phyloP scores from a whole-genome alignment of 2,329 filamentous ascomycete genomes.

The Phyllosticta citrichinensis region DNA sequence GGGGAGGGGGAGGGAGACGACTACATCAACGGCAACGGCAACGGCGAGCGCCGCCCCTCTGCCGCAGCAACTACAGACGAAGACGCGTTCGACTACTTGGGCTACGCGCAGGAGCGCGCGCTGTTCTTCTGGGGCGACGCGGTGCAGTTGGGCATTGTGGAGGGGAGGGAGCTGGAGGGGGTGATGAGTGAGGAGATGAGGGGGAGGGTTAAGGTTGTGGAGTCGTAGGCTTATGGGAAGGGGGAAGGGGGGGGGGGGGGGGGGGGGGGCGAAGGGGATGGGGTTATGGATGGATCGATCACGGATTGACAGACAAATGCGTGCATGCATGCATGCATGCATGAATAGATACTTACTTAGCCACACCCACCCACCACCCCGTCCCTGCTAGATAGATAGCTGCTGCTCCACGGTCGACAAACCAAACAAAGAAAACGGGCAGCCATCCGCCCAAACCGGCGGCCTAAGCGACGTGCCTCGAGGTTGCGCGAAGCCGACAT shows the following conservation, averaged over 20 bases:
- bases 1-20: conserved; percentile 11
- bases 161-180: conserved; percentile 48
- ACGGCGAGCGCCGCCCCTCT: conserved; percentile 22
- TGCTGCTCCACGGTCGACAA: no score
- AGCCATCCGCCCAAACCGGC: no score
- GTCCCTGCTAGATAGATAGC: no score
- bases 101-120: conserved; percentile 81
- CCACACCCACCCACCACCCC: no score
- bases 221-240: conserved; percentile 37
- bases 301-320: no score
- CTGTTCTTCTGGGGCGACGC: conserved; percentile 94
- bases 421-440: no score
- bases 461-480: no score
- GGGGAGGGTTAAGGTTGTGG: conserved; percentile 57
- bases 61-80: conserved; percentile 27
- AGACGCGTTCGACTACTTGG: conserved; percentile 86
- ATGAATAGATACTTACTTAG: no score
- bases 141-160: conserved; percentile 63
- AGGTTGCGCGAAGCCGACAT: no score
- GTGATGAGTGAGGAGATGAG: conserved; percentile 41
- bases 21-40: conserved; percentile 1
- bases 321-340: no score
- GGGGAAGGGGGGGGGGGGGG: neutral
- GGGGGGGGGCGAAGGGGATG: neutral
- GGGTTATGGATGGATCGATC: no score